Base-by-base conservation (phyloP, 176 grass and related monocot genomes). In the Carex scoparia region DNA sequence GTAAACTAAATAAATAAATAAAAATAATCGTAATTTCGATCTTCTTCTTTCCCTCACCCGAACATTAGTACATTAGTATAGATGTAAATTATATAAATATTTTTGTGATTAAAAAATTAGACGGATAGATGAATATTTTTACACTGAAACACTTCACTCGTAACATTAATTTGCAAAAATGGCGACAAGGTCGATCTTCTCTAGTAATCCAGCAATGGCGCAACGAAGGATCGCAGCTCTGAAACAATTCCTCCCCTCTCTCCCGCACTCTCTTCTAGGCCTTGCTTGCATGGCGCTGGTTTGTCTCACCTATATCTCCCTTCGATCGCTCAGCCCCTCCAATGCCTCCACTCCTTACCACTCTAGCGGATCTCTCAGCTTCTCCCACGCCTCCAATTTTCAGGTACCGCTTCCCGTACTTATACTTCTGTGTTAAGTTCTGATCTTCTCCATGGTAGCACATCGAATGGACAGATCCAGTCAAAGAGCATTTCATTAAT, bases 301-400 rank as follows among this genome's bases (percentile, higher is more conserved):
- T 16, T 59, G 55, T 49, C n/a, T 85, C 44, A 62, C 66, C 69
- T 85, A 70, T 55, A 14, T 85, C 83, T 85, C 83, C 46, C 31
- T 85, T 31, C 83, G 68, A 35, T 85, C 83, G 7, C 51, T 75
- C 27, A 38, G 49, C 66, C 82, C 82, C 48, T 37, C 82, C 82
- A 61, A 75, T 74, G 37, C 68, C 68, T 61, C 49, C 54, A 16
- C 68, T 59, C 38, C 69, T 72, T 46, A 35, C 16, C 32, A 40
- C 83, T 71, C 65, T 16, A 11, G 10, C 12, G 53, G 53, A 38
- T 85, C 83, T 28, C 28, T 75, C 15, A 27, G 54, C 68, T 49
- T 64, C 66, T 73, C 82, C 82, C 15, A 74, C 40, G 55, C 82
- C 65, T 59, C 42, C 65, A 14, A 4, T 51, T 2, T 4, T 31